Conservation (phyloP, 192 early-diverging fungal genomes). For the Coemansia asiatica region DNA sequence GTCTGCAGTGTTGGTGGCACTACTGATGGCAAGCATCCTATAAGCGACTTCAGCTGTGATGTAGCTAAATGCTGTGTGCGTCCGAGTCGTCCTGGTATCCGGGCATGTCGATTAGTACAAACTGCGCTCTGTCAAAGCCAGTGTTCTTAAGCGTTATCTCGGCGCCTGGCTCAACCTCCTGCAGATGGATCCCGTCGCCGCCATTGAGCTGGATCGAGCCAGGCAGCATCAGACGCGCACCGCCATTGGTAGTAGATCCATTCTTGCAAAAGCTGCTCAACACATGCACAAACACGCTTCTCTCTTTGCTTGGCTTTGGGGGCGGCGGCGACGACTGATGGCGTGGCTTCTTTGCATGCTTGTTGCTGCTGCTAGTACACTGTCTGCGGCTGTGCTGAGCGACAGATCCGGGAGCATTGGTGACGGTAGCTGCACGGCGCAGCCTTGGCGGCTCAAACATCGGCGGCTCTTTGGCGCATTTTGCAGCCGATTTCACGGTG, state of each 20-base stretch:
- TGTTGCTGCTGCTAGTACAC: neutral
- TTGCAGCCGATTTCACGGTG: conserved; percentile 9
- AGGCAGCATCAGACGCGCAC: conserved; percentile 41
- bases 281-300: conserved; percentile 38
- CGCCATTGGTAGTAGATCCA: conserved; percentile 21
- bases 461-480: conserved; percentile 27
- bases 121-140: conserved; percentile 52
- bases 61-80: conserved; percentile 24
- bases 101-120: conserved; percentile 51
- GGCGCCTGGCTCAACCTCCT: conserved; percentile 22
- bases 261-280: conserved; percentile 36
- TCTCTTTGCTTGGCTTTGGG: conserved; percentile 20
- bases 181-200: conserved; percentile 41
- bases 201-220: conserved; percentile 30
- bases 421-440: conserved; percentile 30
- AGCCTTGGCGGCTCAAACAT: conserved; percentile 36
- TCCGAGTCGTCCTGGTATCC: conserved; percentile 26
- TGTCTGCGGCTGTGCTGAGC: neutral
- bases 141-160: conserved; percentile 36
- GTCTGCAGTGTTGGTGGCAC: neutral
- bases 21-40: neutral
- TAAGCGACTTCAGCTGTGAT: neutral
- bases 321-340: neutral
- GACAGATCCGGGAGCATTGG: conserved; percentile 3
- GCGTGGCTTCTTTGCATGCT: neutral